Evolutionary conservation across 257 asterid genomes (phyloP).

Genomic region (Solanum sparsipilum): DNA sequence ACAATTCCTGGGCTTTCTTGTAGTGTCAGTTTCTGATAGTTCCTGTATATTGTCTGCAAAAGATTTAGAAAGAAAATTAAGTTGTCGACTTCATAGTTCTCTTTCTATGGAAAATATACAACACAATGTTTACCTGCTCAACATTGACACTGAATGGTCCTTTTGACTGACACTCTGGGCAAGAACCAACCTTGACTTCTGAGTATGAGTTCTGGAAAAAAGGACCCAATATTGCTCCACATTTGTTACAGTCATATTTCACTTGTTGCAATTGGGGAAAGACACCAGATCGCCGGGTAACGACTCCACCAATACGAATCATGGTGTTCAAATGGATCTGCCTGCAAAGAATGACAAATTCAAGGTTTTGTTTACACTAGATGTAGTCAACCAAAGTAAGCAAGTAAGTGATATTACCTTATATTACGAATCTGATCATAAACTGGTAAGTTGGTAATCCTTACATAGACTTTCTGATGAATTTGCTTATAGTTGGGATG

Average conservation of each 20-base stretch:
- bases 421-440: conserved; percentile 96
- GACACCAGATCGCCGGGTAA: conserved; percentile 94
- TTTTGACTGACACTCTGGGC: conserved; percentile 92
- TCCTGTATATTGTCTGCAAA: conserved; percentile 83
- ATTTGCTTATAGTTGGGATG: conserved; percentile 85
- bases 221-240: conserved; percentile 90
- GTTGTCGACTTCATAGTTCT: neutral
- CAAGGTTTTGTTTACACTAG: neutral
- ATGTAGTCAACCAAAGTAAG: neutral
- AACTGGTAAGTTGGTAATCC: conserved; percentile 89
- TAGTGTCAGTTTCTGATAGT: conserved; percentile 92
- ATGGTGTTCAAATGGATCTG: conserved; percentile 95
- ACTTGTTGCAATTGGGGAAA: conserved; percentile 97
- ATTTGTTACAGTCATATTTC: conserved; percentile 81
- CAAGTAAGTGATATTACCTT: conserved; percentile 31
- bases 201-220: conserved; percentile 96
- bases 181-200: conserved; percentile 96
- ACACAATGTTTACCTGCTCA: conserved; percentile 62
- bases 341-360: conserved; percentile 32
- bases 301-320: conserved; percentile 98
- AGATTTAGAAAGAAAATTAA: neutral
- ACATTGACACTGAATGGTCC: conserved; percentile 92
- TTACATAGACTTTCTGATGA: conserved; percentile 76
- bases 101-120: neutral
- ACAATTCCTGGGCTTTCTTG: conserved; percentile 99